Conservation (phyloP, 2,329 filamentous ascomycete species). For the Xylariaceae sp. region DNA sequence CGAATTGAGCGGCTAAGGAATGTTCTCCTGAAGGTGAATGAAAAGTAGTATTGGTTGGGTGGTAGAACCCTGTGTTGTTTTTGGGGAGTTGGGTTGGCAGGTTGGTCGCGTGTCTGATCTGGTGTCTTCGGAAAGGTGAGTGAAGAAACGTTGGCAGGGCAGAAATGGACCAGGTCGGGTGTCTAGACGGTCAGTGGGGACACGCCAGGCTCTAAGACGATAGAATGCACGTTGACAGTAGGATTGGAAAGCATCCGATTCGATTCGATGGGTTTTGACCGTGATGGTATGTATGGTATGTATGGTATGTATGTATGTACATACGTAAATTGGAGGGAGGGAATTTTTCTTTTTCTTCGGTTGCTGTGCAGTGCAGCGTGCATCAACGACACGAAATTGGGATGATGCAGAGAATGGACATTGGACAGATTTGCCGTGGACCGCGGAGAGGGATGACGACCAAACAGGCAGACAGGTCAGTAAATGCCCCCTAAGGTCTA, state of each 20-base stretch:
- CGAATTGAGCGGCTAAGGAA: background rate
- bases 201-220: background rate
- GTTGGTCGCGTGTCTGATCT: conserved; percentile 5
- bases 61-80: background rate
- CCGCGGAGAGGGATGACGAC: background rate
- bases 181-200: background rate
- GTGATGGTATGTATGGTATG: background rate
- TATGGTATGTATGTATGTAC: too few species aligned
- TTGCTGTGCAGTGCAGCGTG: background rate
- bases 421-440: background rate
- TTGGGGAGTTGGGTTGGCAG: background rate
- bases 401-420: background rate
- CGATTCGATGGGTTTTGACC: background rate
- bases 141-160: background rate
- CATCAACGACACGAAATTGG: background rate
- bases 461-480: background rate
- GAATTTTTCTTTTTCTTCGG: background rate
- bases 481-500: background rate
- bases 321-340: background rate
- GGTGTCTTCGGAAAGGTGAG: background rate
- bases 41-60: background rate
- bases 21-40: background rate
- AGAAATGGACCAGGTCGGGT: background rate
- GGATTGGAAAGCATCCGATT: background rate
- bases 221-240: background rate